These are phyloP conservation scores for Camellia lanceoleosa DNA, from an alignment of 148 eudicot genomes.

Conservation along the genomic window DNA sequence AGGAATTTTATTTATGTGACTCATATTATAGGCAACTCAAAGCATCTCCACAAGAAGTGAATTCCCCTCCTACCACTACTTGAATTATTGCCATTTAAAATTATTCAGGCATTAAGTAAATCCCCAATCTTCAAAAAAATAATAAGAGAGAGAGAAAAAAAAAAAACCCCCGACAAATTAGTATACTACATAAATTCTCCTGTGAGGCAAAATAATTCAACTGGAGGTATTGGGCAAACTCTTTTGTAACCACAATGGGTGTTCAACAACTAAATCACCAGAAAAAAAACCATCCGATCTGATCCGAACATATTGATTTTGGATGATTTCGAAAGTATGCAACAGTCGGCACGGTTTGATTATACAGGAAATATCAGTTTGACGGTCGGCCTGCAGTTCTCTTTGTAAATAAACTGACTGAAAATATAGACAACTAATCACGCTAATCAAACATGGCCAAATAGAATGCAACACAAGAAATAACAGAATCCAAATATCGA, in stretches of 20 bases:
- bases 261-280: neutral
- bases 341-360: too few species aligned
- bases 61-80: slow-evolving; percentile 2
- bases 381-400: too few species aligned
- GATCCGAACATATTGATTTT: too few species aligned
- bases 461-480: neutral
- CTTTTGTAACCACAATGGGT: neutral
- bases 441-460: neutral
- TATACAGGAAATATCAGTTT: too few species aligned
- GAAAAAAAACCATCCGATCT: too few species aligned
- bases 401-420: too few species aligned
- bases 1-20: neutral
- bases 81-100: neutral
- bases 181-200: neutral
- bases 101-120: neutral
- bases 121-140: neutral
- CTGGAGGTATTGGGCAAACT: neutral
- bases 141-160: neutral
- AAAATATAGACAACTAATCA: too few species aligned
- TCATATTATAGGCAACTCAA: neutral
- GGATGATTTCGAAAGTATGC: too few species aligned
- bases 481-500: neutral
- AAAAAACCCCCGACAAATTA: neutral
- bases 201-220: neutral
- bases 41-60: neutral